Evolutionary conservation across 2,329 filamentous ascomycete genomes (phyloP).

Genomic region (Trichoderma arundinaceum): DNA sequence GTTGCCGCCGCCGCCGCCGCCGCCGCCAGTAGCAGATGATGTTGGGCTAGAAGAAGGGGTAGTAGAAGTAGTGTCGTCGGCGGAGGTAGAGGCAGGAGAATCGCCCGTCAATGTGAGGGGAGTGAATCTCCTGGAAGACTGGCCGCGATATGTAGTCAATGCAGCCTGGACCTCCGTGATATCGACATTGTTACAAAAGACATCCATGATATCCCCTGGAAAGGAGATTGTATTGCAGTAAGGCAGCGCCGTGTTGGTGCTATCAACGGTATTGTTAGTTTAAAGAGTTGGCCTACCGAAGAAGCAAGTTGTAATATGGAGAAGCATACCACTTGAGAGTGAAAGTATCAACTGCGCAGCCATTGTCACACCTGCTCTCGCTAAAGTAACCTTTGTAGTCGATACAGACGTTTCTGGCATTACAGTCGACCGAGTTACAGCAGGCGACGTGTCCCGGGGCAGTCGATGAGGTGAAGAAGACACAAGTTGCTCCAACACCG

Average conservation of each 20-base stretch:
- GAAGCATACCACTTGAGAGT: slow-evolving; percentile 55
- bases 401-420: slow-evolving; percentile 47
- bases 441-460: slow-evolving; percentile 50
- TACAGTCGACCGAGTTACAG: slow-evolving; percentile 46
- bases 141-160: slow-evolving; percentile 50
- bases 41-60: slow-evolving; percentile 13
- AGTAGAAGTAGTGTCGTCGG: slow-evolving; percentile 18
- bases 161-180: slow-evolving; percentile 45
- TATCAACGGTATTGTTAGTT: slow-evolving; percentile 35
- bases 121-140: slow-evolving; percentile 43
- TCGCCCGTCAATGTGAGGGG: slow-evolving; percentile 27
- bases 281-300: not conserved
- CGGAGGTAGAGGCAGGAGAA: not conserved
- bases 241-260: slow-evolving; percentile 44
- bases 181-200: slow-evolving; percentile 49
- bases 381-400: slow-evolving; percentile 46
- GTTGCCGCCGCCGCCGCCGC: not conserved
- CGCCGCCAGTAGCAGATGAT: not conserved
- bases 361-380: slow-evolving; percentile 48
- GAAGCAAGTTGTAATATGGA: not conserved
- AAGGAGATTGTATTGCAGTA: slow-evolving; percentile 56
- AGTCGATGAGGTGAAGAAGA: slow-evolving; percentile 46
- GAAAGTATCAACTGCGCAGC: slow-evolving; percentile 48
- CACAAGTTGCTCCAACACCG: slow-evolving; percentile 44
- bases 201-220: slow-evolving; percentile 50